Conservation (phyloP, 2,329 filamentous ascomycete genomes). For the Penicillium sp. region DNA sequence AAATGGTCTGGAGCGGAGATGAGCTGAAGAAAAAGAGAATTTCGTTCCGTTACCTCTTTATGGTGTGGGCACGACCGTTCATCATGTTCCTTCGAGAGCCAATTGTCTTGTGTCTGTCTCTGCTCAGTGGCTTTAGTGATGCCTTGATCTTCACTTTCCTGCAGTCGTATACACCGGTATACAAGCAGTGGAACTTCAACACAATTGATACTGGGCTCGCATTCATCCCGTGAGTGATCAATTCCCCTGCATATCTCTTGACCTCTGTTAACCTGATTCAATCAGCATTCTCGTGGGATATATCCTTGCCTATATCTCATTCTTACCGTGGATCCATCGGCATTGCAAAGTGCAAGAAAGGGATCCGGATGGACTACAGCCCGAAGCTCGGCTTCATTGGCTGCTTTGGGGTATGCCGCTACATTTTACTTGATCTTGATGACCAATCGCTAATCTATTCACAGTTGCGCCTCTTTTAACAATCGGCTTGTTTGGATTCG, state of each 20-base stretch:
- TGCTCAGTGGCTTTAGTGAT: constrained; percentile 67
- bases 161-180: constrained; percentile 64
- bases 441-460: background rate
- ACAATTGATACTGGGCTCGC: constrained; percentile 53
- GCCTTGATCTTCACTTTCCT: constrained; percentile 70
- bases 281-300: constrained; percentile 59
- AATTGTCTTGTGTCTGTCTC: constrained; percentile 64
- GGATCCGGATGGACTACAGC: constrained; percentile 58
- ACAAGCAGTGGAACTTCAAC: constrained; percentile 62
- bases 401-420: constrained; percentile 54
- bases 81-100: constrained; percentile 67
- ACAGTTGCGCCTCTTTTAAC: constrained; percentile 59
- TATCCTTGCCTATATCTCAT: constrained; percentile 59
- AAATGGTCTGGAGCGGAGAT: constrained; percentile 71
- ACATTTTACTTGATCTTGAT: background rate
- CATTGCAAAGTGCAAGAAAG: constrained; percentile 46
- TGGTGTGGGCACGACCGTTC: constrained; percentile 64
- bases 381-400: constrained; percentile 64
- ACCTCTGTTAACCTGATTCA: background rate
- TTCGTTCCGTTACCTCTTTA: constrained; percentile 58
- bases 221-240: constrained; percentile 55
- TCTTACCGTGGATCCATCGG: constrained; percentile 57
- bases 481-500: constrained; percentile 64
- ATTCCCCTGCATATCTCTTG: background rate
- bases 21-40: constrained; percentile 66